Evolutionary conservation across 2,329 filamentous ascomycete genomes (phyloP).

Genomic region (Gnomoniopsis sp.): DNA sequence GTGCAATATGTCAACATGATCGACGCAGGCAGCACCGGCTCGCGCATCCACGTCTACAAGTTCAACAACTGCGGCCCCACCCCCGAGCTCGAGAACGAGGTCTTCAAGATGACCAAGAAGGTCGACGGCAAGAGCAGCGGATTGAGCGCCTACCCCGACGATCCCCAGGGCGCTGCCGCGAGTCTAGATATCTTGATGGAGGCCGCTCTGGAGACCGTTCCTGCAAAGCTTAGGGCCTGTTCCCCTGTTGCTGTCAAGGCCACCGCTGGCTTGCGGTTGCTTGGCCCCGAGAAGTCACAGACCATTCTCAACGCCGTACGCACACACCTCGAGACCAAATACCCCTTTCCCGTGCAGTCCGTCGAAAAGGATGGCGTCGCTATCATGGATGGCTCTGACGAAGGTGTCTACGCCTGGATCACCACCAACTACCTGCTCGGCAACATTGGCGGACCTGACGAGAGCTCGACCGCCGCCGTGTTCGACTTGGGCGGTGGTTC

Average conservation of each 20-base stretch:
- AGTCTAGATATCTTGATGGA: slow-evolving; percentile 87
- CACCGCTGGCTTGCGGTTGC: slow-evolving; percentile 85
- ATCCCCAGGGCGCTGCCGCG: slow-evolving; percentile 83
- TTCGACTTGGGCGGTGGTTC: slow-evolving; percentile 96
- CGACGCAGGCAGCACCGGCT: slow-evolving; percentile 95
- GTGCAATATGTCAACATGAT: slow-evolving; percentile 99
- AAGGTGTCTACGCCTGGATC: slow-evolving; percentile 98
- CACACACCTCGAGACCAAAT: slow-evolving; percentile 76
- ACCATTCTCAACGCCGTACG: slow-evolving; percentile 86
- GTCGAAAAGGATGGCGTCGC: slow-evolving; percentile 82
- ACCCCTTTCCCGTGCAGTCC: slow-evolving; percentile 91
- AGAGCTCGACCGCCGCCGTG: slow-evolving; percentile 85
- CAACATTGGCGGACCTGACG: slow-evolving; percentile 91
- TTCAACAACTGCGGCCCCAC: slow-evolving; percentile 98
- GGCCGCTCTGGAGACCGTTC: slow-evolving; percentile 78
- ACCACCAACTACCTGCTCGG: slow-evolving; percentile 97
- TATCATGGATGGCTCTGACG: slow-evolving; percentile 96
- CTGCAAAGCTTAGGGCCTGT: slow-evolving; percentile 86
- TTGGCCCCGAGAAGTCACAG: slow-evolving; percentile 76
- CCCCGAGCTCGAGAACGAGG: slow-evolving; percentile 89
- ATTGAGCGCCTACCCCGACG: slow-evolving; percentile 80
- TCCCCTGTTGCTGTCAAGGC: slow-evolving; percentile 96
- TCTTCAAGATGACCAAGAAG: slow-evolving; percentile 92
- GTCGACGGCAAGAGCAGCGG: slow-evolving; percentile 62
- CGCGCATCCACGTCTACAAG: slow-evolving; percentile 96